A percentile compares a stretch with the other conserved stretches of the same genome.
Conservation (phyloP, 306 rosid species). For the Cicer chorassanicum region DNA sequence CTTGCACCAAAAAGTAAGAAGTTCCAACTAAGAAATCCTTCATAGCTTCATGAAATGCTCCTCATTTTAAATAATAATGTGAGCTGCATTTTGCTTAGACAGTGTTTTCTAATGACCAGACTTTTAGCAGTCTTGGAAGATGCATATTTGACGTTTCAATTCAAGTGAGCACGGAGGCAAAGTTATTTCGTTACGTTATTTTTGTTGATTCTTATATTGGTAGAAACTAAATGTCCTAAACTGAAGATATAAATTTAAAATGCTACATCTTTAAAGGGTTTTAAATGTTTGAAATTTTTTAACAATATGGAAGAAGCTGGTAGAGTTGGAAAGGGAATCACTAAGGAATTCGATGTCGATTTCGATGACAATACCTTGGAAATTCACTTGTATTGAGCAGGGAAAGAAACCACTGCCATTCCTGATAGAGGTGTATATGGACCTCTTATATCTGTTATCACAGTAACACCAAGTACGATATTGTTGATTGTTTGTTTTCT, state of each 20-base stretch:
- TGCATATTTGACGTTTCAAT: conserved; percentile 84
- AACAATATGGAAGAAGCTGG: conserved; percentile 69
- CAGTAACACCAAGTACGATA: conserved; percentile 66
- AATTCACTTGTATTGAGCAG: conserved; percentile 83
- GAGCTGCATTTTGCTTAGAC: conserved; percentile 84
- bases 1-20: too few relatives aligned
- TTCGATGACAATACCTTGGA: conserved; percentile 67
- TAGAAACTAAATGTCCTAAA: conserved; percentile 5
- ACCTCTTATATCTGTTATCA: conserved; percentile 85
- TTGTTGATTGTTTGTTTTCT: background rate
- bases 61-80: conserved; percentile 56
- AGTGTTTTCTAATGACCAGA: conserved; percentile 59
- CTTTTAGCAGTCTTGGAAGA: conserved; percentile 59
- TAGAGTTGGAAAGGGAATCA: conserved; percentile 63
- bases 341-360: conserved; percentile 44
- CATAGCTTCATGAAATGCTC: too few relatives aligned
- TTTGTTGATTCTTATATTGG: background rate
- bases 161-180: conserved; percentile 63
- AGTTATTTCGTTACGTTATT: background rate
- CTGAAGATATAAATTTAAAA: conserved; percentile 18
- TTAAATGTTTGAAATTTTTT: conserved; percentile 58
- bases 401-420: conserved; percentile 80
- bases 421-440: conserved; percentile 79
- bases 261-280: conserved; percentile 55
- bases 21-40: too few relatives aligned